Percentiles rank a stretch among this genome's conserved stretches.
phyloP scores from a whole-genome alignment of 2,329 filamentous ascomycete species.

The Claviceps sp. region DNA sequence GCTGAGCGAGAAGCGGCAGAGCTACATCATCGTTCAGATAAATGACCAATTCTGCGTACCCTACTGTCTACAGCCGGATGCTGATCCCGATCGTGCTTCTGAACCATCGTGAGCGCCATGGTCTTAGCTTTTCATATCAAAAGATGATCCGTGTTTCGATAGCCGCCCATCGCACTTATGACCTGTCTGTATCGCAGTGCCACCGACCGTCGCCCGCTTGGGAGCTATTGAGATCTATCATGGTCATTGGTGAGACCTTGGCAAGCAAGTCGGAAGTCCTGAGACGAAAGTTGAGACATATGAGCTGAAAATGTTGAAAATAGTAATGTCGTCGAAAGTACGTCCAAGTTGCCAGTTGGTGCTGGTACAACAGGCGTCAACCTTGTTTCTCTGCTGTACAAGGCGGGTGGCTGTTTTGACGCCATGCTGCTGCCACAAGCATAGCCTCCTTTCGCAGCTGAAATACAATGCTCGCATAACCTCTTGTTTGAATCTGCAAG shows the following conservation, averaged over 20 bases:
- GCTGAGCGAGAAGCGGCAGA: no score
- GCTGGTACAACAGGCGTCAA: not conserved
- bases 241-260: not conserved
- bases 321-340: not conserved
- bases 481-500: slow-evolving; percentile 15
- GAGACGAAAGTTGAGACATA: not conserved
- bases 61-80: no score
- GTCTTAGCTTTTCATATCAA: no score
- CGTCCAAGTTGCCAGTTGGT: no score
- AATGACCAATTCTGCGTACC: no score
- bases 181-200: not conserved
- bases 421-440: slow-evolving; percentile 10
- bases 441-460: slow-evolving; percentile 12
- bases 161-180: not conserved
- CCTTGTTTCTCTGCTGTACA: not conserved
- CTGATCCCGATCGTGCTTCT: no score
- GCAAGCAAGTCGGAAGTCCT: not conserved
- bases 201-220: not conserved
- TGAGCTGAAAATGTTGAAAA: not conserved
- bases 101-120: no score
- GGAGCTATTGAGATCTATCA: no score
- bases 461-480: slow-evolving; percentile 14
- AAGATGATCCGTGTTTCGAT: not conserved
- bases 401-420: not conserved
- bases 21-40: no score